Conservation (phyloP, 345 rosid genomes). For the Atalantia buxifolia region DNA sequence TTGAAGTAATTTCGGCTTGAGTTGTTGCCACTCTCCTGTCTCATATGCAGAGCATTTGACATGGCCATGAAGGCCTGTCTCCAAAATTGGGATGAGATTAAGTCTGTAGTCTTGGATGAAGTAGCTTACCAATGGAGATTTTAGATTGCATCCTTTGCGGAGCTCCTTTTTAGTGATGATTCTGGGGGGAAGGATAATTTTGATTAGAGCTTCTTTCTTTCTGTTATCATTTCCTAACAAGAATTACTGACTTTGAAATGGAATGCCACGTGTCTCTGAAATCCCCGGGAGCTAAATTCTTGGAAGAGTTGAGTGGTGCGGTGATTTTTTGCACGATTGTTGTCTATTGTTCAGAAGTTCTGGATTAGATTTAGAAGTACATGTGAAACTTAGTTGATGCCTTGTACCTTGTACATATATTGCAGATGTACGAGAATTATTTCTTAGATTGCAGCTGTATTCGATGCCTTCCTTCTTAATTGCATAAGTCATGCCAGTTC, state of each 20-base stretch:
- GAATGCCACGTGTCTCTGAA: neutral
- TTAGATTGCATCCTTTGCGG: neutral
- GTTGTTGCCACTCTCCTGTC: neutral
- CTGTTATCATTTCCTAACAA: slow-evolving; percentile 8
- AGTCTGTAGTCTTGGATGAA: neutral
- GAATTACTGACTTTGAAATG: slow-evolving; percentile 17
- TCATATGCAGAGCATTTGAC: neutral
- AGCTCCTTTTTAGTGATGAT: neutral
- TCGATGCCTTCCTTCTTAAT: slow-evolving; percentile 1
- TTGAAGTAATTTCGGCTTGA: slow-evolving; percentile 4
- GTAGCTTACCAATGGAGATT: neutral
- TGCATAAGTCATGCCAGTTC: slow-evolving; percentile 10
- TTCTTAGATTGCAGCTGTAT: slow-evolving; percentile 15
- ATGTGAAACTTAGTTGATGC: slow-evolving; percentile 9
- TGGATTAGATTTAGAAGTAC: slow-evolving; percentile 5
- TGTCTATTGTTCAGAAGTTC: neutral
- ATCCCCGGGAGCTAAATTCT: neutral
- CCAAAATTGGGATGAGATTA: neutral
- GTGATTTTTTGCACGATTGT: slow-evolving; percentile 2
- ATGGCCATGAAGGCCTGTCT: neutral
- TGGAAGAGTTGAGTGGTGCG: neutral
- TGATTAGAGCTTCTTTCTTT: slow-evolving; percentile 6
- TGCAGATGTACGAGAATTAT: slow-evolving; percentile 16
- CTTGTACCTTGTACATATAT: slow-evolving; percentile 32
- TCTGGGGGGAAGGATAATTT: neutral